Conservation (phyloP, 1,139 yeast species). For the Debaryomycetaceae sp. region DNA sequence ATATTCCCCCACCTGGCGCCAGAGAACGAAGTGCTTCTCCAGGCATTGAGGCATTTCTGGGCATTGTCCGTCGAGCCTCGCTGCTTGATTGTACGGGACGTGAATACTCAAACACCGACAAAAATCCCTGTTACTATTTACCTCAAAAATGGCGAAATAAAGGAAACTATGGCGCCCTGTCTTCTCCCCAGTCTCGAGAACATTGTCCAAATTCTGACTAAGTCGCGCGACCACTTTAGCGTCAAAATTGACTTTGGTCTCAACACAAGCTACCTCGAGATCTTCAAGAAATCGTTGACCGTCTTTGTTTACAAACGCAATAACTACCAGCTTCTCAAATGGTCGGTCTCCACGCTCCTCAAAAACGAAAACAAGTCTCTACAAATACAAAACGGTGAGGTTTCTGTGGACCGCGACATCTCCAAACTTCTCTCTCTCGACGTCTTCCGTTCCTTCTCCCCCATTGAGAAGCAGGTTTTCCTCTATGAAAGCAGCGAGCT, state of each 20-base stretch:
- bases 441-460: conserved; percentile 23
- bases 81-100: conserved; percentile 74
- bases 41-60: conserved; percentile 91
- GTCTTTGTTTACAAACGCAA: conserved; percentile 49
- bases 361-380: conserved; percentile 30
- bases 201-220: conserved; percentile 42
- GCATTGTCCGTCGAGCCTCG: conserved; percentile 78
- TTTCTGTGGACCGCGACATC: conserved; percentile 23
- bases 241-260: conserved; percentile 39
- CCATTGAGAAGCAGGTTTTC: conserved; percentile 35
- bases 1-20: conserved; percentile 52
- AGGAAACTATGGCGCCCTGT: conserved; percentile 54
- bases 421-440: conserved; percentile 18
- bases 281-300: conserved; percentile 45
- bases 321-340: conserved; percentile 39
- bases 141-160: conserved; percentile 34
- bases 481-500: conserved; percentile 25
- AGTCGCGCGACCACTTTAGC: conserved; percentile 43
- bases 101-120: conserved; percentile 52
- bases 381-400: conserved; percentile 29
- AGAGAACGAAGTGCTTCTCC: conserved; percentile 62
- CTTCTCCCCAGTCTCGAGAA: conserved; percentile 59
- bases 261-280: conserved; percentile 35
- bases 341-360: conserved; percentile 34
- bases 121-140: conserved; percentile 50